Conservation (phyloP, 257 asterid genomes). For the Anisodus tanguticus region DNA sequence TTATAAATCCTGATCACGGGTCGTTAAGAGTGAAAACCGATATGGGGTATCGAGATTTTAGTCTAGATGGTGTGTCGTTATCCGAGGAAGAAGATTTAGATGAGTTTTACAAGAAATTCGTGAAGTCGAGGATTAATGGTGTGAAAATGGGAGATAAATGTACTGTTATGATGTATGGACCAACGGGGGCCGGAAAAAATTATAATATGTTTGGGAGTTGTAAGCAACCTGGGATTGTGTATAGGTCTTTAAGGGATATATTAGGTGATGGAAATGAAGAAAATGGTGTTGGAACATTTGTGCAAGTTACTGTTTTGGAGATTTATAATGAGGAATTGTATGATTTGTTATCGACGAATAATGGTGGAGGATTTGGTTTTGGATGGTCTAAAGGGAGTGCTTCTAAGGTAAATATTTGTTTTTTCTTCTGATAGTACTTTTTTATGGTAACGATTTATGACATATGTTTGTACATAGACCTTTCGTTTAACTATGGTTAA, state of each 20-base stretch:
- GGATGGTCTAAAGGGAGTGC: constrained; percentile 83
- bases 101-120: constrained; percentile 70
- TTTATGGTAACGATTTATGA: too few relatives aligned
- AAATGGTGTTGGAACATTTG: constrained; percentile 65
- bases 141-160: constrained; percentile 86
- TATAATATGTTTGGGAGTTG: constrained; percentile 90
- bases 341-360: constrained; percentile 63
- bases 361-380: constrained; percentile 71
- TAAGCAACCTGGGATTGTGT: constrained; percentile 83
- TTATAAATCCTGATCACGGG: constrained; percentile 50
- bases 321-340: constrained; percentile 91
- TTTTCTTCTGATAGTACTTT: too few relatives aligned
- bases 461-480: too few relatives aligned
- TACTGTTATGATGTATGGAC: constrained; percentile 45
- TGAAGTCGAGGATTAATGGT: constrained; percentile 71
- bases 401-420: constrained; percentile 5
- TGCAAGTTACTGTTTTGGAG: constrained; percentile 90
- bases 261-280: constrained; percentile 60
- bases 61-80: constrained; percentile 75
- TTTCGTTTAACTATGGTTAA: too few relatives aligned
- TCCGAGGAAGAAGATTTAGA: constrained; percentile 85
- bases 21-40: constrained; percentile 76
- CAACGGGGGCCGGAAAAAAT: constrained; percentile 93
- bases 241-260: constrained; percentile 74
- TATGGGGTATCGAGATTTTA: constrained; percentile 79